Evolutionary conservation across 768 basidiomycete species (phyloP).

Genomic region (Amanita molliuscula): DNA sequence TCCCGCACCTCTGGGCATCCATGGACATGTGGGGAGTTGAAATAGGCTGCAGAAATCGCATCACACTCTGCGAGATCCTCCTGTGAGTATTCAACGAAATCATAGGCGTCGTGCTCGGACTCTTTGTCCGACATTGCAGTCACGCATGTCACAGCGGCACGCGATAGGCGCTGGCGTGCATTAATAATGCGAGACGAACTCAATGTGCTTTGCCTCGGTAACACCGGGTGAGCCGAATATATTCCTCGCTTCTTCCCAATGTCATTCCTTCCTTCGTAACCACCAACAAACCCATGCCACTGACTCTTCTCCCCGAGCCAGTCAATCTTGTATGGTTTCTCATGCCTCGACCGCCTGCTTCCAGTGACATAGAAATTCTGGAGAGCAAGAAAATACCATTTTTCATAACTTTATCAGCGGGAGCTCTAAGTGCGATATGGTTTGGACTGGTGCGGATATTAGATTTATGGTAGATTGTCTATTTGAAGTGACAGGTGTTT

Average conservation of each 20-base stretch:
- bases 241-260: neutral
- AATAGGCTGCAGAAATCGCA: slow-evolving; percentile 17
- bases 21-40: slow-evolving; percentile 1
- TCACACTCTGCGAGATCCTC: slow-evolving; percentile 47
- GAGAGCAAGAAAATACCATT: slow-evolving; percentile 12
- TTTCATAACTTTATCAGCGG: slow-evolving; percentile 24
- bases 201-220: neutral
- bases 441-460: neutral
- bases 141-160: neutral
- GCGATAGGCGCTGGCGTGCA: too few relatives aligned
- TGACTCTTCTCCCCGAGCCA: neutral
- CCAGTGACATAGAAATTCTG: neutral
- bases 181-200: too few relatives aligned
- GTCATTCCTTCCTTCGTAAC: slow-evolving; percentile 3
- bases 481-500: slow-evolving; percentile 1
- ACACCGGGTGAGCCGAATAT: neutral
- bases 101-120: slow-evolving; percentile 33
- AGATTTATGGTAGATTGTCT: slow-evolving; percentile 2
- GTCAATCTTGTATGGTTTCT: neutral
- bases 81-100: slow-evolving; percentile 46
- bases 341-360: slow-evolving; percentile 10
- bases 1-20: slow-evolving; percentile 24
- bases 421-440: slow-evolving; percentile 21
- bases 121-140: slow-evolving; percentile 10
- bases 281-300: neutral